Base-by-base conservation (phyloP, 2,329 filamentous ascomycete species). In the Fusarium hainanense region DNA sequence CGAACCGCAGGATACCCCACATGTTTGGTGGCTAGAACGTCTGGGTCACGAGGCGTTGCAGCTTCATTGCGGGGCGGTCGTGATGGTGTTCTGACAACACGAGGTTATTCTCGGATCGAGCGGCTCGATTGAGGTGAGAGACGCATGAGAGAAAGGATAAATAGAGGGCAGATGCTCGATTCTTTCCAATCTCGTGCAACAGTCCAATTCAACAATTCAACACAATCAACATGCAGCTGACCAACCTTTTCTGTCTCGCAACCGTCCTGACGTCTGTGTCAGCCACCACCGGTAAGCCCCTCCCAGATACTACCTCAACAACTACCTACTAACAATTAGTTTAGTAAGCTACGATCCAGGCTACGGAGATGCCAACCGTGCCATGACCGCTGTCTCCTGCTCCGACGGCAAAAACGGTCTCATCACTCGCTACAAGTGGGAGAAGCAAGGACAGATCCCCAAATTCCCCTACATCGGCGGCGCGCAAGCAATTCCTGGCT, bases 321-420 rank as follows among this genome's bases (percentile, higher is more conserved):
- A 18, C 10, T 8, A 7, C 28, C 16, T 4, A 25, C 43, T 42
- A 75, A 78, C 27, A 14, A 0, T 11, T 7, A 6, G 7, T 25
- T 25, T 1, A 74, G 90, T 94, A 74, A 90, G 90, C 68, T 95
- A 90, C 79, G 92, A 94, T 80, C 79, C 82, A 12, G 88, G 85
- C 75, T 96, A 93, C 80, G 92, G 94, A 72, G 81, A 90, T 61
- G 76, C 77, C 21, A 66, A 70, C 63, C 85, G 88, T 52, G 83
- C 86, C 34, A 77, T 94, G 56, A 83, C 79, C 32, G 79, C 74
- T 4, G 85, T 93, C 28, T 77, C 89, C 63, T 93, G 91, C 85
- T 91, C 88, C 21, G 88, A 93, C 75, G 91, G 91, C 54, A 44
- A 67, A 58, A 90, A 92, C 78, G 91, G 91, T 56, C 84, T 93